Percentiles rank a stretch among this genome's conserved stretches.
Conservation (phyloP, 1,284 basidiomycete genomes). For the Grifola frondosa region DNA sequence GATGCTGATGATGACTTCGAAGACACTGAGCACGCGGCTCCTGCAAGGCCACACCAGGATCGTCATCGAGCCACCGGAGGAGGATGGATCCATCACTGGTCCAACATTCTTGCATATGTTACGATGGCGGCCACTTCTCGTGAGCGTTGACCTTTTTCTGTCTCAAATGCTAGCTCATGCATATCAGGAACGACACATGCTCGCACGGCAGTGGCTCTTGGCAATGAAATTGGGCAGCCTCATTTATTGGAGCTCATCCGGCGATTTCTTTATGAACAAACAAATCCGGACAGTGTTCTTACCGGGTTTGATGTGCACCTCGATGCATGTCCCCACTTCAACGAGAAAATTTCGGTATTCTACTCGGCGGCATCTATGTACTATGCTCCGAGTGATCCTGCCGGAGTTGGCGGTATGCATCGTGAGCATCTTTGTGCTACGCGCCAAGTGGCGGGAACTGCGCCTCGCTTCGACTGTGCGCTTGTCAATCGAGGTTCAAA, state of each 20-base stretch:
- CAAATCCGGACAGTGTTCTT: constrained; percentile 1
- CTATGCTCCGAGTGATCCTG: constrained; percentile 25
- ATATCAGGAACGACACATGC: not conserved
- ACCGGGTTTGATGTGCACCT: not conserved
- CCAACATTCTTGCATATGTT: not conserved
- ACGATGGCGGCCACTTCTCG: too few species aligned
- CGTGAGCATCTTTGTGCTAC: constrained; percentile 13
- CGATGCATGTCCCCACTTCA: not conserved
- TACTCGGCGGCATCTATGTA: constrained; percentile 9
- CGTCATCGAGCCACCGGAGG: too few species aligned
- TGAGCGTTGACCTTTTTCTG: too few species aligned
- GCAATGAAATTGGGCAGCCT: not conserved
- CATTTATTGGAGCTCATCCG: constrained; percentile 7
- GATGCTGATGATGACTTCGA: not conserved
- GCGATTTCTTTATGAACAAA: constrained; percentile 11
- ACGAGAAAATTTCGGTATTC: constrained; percentile 1
- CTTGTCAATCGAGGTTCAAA: not conserved
- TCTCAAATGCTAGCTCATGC: too few species aligned
- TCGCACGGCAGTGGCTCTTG: not conserved
- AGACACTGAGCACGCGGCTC: not conserved
- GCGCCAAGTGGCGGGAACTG: constrained; percentile 10
- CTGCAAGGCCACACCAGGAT: not conserved
- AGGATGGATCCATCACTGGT: constrained; percentile 1
- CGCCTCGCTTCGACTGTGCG: constrained; percentile 8
- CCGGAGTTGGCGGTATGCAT: constrained; percentile 18